These are phyloP conservation scores for Solanum bukasovii DNA, from an alignment of 257 asterid species.

Conservation along the genomic window DNA sequence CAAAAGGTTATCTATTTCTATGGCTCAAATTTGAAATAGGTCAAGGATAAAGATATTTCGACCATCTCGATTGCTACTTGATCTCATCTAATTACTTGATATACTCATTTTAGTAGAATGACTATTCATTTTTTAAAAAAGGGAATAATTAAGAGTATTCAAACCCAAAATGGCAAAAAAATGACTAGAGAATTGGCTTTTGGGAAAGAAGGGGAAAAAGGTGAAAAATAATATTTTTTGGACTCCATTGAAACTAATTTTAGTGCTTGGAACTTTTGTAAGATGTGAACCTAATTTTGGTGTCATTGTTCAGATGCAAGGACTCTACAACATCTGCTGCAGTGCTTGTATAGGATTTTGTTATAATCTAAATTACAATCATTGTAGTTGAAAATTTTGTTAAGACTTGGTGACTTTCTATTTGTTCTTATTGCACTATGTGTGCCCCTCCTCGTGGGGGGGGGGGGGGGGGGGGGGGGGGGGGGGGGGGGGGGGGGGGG, in stretches of 20 bases:
- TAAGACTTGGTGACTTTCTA: background rate
- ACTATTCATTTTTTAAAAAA: background rate
- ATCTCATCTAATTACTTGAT: slow-evolving; percentile 1
- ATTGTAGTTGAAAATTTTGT: slow-evolving; percentile 5
- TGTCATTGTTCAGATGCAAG: slow-evolving; percentile 5
- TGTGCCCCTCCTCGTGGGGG: no score
- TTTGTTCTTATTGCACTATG: background rate
- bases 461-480: no score
- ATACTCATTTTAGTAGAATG: background rate
- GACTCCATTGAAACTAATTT: slow-evolving; percentile 2
- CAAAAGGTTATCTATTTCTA: background rate
- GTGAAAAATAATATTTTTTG: background rate
- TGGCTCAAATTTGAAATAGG: background rate
- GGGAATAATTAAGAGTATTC: slow-evolving; percentile 8
- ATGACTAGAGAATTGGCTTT: background rate
- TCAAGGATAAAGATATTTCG: background rate
- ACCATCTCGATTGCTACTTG: background rate
- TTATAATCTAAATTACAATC: background rate
- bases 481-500: no score
- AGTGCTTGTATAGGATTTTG: background rate
- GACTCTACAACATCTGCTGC: background rate
- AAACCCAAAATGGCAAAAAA: background rate
- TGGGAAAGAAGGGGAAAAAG: background rate
- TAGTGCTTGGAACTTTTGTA: slow-evolving; percentile 4
- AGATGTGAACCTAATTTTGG: slow-evolving; percentile 2